Base-by-base conservation (phyloP, 2,329 filamentous ascomycete species). In the Fusarium equiseti region DNA sequence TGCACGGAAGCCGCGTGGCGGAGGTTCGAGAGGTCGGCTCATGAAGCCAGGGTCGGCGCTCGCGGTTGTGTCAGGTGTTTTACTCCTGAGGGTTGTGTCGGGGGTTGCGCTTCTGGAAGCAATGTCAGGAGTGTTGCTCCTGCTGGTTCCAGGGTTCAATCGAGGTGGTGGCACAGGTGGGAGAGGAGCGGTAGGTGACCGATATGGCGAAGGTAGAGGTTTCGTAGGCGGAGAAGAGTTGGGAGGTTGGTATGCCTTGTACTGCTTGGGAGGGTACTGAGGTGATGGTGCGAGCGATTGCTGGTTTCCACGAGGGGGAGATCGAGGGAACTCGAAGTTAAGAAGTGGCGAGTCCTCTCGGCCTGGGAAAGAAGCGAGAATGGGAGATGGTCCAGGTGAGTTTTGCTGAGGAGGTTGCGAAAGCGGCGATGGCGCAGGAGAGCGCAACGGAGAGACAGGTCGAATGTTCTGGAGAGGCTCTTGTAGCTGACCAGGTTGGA, bases 1-100 rank as follows among this genome's bases (percentile, higher is more conserved):
- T 11, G 77, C 54, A 13, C 75, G 71, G 51, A 78, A 75, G 42
- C 76, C 68, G 18, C 74, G 75, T 3, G 76, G 75, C 3, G 76
- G 76, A 45, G 72, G 72, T 5, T 72, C 64, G 2, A 77, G 73
- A 44, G 75, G 71, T 16, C 68, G 58, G 15, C 59, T 66, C 43
- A 72, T 73, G 44, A 70, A 75, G 8, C 74, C 73, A 2, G 66
- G 63, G 7, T 63, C 62, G 18, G 50, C 29, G 16, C 48, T 61
- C 20, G 35, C 31, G 9, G 53, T 32, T 8, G 60, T 26, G 26
- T 66, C 44, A 2, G 50, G 55, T 5, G 65, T 63, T 18, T 66
- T 59, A 3, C 64, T 70, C 24, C 63, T 57, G 12, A 48, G 26
- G 5, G 18, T n/a, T n/a, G 45, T 20, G 18, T 53, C 50, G 35